Conservation (phyloP, 768 basidiomycete genomes). For the Tricholoma flavovirens region DNA sequence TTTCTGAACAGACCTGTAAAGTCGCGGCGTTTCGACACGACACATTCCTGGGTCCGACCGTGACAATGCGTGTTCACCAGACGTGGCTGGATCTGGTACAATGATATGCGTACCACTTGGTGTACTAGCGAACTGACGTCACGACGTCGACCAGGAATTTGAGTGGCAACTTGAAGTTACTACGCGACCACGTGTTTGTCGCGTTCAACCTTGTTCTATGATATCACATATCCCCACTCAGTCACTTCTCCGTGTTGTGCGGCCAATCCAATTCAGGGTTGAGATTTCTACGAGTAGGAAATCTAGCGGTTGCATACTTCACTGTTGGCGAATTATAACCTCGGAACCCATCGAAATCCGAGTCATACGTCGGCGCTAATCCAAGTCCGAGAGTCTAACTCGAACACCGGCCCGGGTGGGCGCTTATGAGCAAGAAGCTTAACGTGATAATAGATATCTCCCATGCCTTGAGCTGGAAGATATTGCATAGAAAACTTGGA, state of each 20-base stretch:
- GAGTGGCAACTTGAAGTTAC: too few species aligned
- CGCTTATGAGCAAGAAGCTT: background rate
- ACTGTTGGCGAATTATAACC: background rate
- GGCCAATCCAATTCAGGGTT: background rate
- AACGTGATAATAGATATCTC: too few species aligned
- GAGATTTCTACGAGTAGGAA: background rate
- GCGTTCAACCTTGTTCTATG: background rate
- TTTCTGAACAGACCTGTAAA: background rate
- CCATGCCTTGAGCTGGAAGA: background rate
- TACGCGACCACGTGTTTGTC: constrained; percentile 1
- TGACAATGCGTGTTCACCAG: background rate
- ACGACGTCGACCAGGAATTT: too few species aligned
- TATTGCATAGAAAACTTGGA: background rate
- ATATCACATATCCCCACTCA: background rate
- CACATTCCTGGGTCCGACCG: too few species aligned
- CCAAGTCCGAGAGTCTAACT: background rate
- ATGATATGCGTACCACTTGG: too few species aligned
- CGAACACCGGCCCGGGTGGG: too few species aligned
- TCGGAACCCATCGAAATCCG: background rate
- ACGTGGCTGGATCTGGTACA: too few species aligned
- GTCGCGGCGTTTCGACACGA: too few species aligned
- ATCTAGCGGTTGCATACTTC: background rate
- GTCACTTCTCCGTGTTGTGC: background rate
- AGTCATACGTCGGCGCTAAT: background rate
- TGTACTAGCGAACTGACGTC: background rate